Evolutionary conservation across 257 asterid genomes (phyloP), one percentile per base, ranked within the genome.

Genomic region (Plectranthus barbatus): DNA sequence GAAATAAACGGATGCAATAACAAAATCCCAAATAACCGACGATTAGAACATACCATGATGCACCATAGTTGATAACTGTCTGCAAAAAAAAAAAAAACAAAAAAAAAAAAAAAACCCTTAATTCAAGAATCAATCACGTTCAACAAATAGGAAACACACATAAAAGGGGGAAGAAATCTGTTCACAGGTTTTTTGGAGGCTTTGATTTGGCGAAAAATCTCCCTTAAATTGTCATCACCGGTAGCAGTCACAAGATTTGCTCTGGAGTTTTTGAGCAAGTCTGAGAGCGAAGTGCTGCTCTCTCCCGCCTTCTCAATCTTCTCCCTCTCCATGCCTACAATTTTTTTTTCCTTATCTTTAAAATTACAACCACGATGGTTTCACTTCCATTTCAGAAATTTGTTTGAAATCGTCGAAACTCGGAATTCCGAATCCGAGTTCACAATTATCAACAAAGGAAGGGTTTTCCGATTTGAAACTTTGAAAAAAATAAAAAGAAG

Each of bases 41-140:
- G 31, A 44, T 8, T 0, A 0, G 12, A 36, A 76, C 88, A 3
- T 74, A 91, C 97, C 98, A 91, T 54, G 93, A 79, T 21, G 95
- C 97, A 6, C 97, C 98, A 23, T 88, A 91, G 71, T 89, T 91
- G 76, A 86, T 86, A 42, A 88, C 95, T 23, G 86, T 72, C 98
- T 91, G 98, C 83, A 74, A 60, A 66, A 40, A 0, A 57, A 12
- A 67, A 21, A 52, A 29, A 2, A 58, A n/a, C n/a, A n/a, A n/a
- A n/a, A n/a, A n/a, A n/a, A n/a, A n/a, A n/a, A n/a, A n/a, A 36
- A 11, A 61, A 24, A n/a, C 60, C 65, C 52, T 73, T 42, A 74
- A 74, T 46, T 41, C 45, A 62, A 36, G 10, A 51, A 9, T 23
- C 46, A 8, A 18, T 31, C 31, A 17, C 54, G 9, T 9, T 7